Conservation (phyloP, 768 basidiomycete species). For the Pleurotus salmoneostramineus region DNA sequence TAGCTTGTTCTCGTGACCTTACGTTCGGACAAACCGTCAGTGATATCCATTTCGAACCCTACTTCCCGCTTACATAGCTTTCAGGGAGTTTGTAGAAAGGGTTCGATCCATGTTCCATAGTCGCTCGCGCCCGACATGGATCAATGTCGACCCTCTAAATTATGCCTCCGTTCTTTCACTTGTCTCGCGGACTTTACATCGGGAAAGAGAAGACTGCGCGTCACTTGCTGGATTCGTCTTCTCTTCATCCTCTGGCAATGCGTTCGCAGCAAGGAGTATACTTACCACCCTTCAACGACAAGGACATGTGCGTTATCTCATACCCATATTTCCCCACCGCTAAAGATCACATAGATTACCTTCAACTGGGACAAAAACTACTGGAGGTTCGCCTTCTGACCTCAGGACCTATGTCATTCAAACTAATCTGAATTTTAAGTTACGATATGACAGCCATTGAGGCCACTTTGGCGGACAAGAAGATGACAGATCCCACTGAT, state of each 20-base stretch:
- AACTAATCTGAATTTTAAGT: constrained; percentile 23
- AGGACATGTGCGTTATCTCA: constrained; percentile 40
- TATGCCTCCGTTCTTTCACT: constrained; percentile 53
- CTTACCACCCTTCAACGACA: constrained; percentile 62
- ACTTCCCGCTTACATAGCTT: neutral
- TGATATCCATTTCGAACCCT: constrained; percentile 9
- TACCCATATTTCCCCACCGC: neutral
- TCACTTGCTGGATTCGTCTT: constrained; percentile 54
- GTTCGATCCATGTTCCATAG: constrained; percentile 55
- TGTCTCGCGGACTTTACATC: constrained; percentile 62
- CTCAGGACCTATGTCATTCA: neutral
- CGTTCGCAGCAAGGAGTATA: constrained; percentile 65
- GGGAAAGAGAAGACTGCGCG: constrained; percentile 49
- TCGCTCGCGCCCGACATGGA: constrained; percentile 61
- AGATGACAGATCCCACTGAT: constrained; percentile 57
- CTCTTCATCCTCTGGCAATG: constrained; percentile 60
- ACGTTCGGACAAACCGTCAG: constrained; percentile 52
- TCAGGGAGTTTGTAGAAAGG: constrained; percentile 43
- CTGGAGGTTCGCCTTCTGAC: constrained; percentile 57
- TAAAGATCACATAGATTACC: constrained; percentile 38
- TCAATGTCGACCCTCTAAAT: constrained; percentile 56
- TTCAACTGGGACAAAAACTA: constrained; percentile 64
- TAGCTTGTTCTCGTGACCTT: constrained; percentile 65
- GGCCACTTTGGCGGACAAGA: constrained; percentile 46
- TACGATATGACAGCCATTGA: constrained; percentile 58